phyloP scores from a whole-genome alignment of 2,329 filamentous ascomycete species.

The Thielaviopsis punctulata region DNA sequence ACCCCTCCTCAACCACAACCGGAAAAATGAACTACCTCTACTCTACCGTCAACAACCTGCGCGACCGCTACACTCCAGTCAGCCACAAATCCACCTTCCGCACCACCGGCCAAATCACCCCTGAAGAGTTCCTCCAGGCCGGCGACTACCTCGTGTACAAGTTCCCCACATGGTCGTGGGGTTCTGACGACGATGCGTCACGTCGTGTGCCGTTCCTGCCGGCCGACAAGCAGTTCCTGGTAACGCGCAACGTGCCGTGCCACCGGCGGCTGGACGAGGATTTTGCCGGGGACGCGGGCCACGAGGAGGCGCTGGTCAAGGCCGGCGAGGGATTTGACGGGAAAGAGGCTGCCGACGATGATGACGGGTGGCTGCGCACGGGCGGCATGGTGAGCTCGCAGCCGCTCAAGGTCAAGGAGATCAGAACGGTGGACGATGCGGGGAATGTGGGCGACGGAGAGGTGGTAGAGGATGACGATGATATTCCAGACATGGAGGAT shows the following conservation, averaged over 20 bases:
- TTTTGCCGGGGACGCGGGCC: slow-evolving; percentile 74
- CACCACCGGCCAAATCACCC: slow-evolving; percentile 84
- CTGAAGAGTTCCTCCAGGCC: slow-evolving; percentile 87
- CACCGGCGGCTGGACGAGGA: slow-evolving; percentile 81
- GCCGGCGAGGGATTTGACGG: slow-evolving; percentile 51
- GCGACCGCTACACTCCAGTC: slow-evolving; percentile 81
- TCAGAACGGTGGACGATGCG: slow-evolving; percentile 74
- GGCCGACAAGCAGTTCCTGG: slow-evolving; percentile 80
- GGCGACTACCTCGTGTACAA: slow-evolving; percentile 98
- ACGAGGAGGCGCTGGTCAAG: slow-evolving; percentile 70
- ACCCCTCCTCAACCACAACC: not conserved
- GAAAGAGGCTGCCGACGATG: slow-evolving; percentile 32
- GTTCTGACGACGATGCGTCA: slow-evolving; percentile 64
- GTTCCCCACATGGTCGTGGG: slow-evolving; percentile 97
- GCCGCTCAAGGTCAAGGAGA: slow-evolving; percentile 60
- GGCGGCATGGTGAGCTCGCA: slow-evolving; percentile 62
- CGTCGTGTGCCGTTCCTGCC: slow-evolving; percentile 72
- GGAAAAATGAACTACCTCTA: slow-evolving; percentile 71
- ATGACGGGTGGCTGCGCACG: slow-evolving; percentile 84
- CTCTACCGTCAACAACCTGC: slow-evolving; percentile 79
- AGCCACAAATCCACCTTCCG: slow-evolving; percentile 86
- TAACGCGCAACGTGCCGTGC: slow-evolving; percentile 88
- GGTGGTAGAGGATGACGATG: slow-evolving; percentile 58
- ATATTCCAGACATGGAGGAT: slow-evolving; percentile 97
- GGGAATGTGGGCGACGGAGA: slow-evolving; percentile 67